phyloP scores from a whole-genome alignment of 2,329 filamentous ascomycete species.

The Fusarium acutatum region DNA sequence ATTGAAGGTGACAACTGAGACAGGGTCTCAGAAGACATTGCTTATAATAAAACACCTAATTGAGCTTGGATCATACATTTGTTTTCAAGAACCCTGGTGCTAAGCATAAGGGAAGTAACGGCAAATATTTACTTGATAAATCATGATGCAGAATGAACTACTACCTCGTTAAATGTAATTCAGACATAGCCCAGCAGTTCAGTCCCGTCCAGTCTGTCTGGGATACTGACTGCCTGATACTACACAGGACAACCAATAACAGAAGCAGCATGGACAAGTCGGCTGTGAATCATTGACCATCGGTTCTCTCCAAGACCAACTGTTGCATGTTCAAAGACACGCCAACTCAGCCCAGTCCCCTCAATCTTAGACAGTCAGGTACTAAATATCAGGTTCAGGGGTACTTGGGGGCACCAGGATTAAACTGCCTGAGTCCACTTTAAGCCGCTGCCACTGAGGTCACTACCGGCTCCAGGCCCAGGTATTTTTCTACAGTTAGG shows the following conservation, averaged over 20 bases:
- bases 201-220: neutral
- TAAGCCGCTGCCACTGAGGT: conserved; percentile 33
- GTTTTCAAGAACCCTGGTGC: neutral
- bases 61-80: neutral
- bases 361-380: neutral
- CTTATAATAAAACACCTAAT: neutral
- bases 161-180: neutral
- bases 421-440: conserved; percentile 17
- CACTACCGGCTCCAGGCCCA: conserved; percentile 6
- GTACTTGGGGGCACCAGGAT: conserved; percentile 28
- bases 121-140: neutral
- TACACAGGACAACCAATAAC: neutral
- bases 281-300: conserved; percentile 19
- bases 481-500: neutral
- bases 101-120: neutral
- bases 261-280: neutral
- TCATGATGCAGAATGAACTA: neutral
- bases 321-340: conserved; percentile 1
- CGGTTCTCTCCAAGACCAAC: neutral
- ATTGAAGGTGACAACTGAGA: neutral
- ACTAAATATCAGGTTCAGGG: conserved; percentile 12
- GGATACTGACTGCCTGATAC: neutral
- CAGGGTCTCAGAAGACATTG: neutral
- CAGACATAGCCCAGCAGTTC: neutral
- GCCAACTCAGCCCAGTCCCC: neutral